These are phyloP conservation scores for Scedosporium boydii DNA, from an alignment of 2,329 filamentous ascomycete species.

Conservation along the genomic window DNA sequence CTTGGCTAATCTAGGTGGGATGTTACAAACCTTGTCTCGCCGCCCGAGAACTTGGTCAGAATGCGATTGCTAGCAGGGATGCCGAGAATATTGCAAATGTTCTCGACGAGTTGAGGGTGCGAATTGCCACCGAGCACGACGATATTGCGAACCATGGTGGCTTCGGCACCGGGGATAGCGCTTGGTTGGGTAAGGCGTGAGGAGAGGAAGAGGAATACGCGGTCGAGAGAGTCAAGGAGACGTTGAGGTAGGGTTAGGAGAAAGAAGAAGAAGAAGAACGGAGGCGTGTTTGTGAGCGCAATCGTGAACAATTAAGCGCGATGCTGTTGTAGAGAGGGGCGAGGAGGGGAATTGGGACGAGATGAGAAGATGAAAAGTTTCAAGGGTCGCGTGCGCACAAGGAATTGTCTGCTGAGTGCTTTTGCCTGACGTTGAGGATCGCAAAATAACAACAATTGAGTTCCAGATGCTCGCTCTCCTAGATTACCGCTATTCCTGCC, in stretches of 20 bases:
- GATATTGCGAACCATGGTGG: conserved; percentile 82
- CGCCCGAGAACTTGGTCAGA: conserved; percentile 86
- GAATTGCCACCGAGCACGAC: conserved; percentile 89
- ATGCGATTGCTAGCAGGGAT: conserved; percentile 77
- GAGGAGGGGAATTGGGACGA: neutral
- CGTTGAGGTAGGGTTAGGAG: neutral
- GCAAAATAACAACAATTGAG: neutral
- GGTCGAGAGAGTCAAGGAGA: neutral
- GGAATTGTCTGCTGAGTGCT: neutral
- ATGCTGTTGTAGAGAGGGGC: neutral
- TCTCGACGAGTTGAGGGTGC: conserved; percentile 78
- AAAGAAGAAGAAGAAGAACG: neutral
- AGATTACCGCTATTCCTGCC: neutral
- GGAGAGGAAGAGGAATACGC: neutral
- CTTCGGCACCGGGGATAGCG: neutral
- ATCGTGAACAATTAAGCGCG: neutral
- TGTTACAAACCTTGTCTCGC: conserved; percentile 53
- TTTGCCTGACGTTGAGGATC: neutral
- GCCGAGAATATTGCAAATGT: conserved; percentile 79
- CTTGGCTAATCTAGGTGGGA: neutral
- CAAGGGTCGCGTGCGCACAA: neutral
- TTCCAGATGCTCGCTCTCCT: neutral
- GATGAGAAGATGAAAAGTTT: neutral
- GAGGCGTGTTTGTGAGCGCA: neutral
- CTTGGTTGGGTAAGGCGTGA: neutral